A percentile compares a stretch with the other conserved stretches of the same genome.
Evolutionary conservation across 2,329 filamentous ascomycete species (phyloP).

Genomic region (Diaporthe ilicicola): DNA sequence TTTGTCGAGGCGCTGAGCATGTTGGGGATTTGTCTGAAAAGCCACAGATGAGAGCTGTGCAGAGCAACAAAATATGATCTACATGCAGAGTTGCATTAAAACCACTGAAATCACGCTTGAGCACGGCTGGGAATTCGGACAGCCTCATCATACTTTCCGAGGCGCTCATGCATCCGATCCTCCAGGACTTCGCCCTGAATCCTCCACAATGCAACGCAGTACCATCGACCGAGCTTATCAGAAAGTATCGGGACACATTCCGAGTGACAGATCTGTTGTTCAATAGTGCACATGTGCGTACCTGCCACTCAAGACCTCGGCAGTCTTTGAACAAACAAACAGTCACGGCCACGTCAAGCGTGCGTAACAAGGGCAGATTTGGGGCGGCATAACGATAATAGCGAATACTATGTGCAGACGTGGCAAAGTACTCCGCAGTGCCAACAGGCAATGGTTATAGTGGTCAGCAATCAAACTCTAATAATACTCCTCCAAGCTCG

Average conservation of each 20-base stretch:
- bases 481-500: neutral
- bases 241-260: no score
- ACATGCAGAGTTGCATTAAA: neutral
- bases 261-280: neutral
- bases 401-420: no score
- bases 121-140: neutral
- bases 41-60: neutral
- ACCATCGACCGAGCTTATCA: neutral
- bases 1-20: neutral
- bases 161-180: neutral
- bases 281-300: fast-evolving
- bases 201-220: neutral
- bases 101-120: constrained; percentile 7
- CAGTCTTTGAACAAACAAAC: neutral
- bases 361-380: no score
- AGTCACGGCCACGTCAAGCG: neutral
- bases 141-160: neutral
- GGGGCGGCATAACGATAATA: neutral
- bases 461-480: constrained; percentile 11
- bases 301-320: neutral
- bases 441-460: neutral
- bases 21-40: constrained; percentile 12
- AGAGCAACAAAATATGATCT: neutral
- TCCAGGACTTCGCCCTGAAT: neutral
- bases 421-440: neutral